These are phyloP conservation scores for Cladophialophora immunda DNA, from an alignment of 2,329 filamentous ascomycete species.

Conservation along the genomic window DNA sequence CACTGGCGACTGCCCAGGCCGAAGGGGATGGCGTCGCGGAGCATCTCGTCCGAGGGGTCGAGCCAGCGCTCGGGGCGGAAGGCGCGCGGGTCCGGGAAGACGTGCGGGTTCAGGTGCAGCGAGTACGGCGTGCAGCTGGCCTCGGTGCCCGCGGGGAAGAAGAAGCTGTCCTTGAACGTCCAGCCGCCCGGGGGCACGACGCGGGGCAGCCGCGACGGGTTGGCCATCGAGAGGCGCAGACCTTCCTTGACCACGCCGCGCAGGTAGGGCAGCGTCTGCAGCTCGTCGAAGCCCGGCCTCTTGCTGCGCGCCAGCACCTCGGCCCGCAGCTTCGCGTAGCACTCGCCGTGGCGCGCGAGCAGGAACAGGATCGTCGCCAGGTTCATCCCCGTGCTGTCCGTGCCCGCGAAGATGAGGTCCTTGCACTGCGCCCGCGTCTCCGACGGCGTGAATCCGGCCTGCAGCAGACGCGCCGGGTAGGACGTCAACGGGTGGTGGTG, in stretches of 20 bases:
- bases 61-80: slow-evolving; percentile 63
- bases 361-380: slow-evolving; percentile 59
- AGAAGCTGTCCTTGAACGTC: slow-evolving; percentile 48
- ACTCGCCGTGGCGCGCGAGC: slow-evolving; percentile 53
- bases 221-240: slow-evolving; percentile 61
- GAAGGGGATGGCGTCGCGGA: slow-evolving; percentile 58
- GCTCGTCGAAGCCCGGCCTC: slow-evolving; percentile 42
- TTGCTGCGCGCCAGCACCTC: slow-evolving; percentile 33
- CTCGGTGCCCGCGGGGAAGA: slow-evolving; percentile 56
- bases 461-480: slow-evolving; percentile 39
- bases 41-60: slow-evolving; percentile 50
- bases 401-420: slow-evolving; percentile 58
- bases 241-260: slow-evolving; percentile 60
- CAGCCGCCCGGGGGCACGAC: slow-evolving; percentile 54
- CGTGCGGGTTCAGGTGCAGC: slow-evolving; percentile 55
- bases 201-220: slow-evolving; percentile 60
- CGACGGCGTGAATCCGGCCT: slow-evolving; percentile 36
- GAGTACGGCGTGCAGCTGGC: slow-evolving; percentile 58
- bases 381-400: slow-evolving; percentile 63
- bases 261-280: slow-evolving; percentile 55
- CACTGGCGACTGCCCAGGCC: slow-evolving; percentile 59
- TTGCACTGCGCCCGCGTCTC: slow-evolving; percentile 42
- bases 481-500: slow-evolving; percentile 34
- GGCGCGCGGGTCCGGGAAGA: slow-evolving; percentile 53
- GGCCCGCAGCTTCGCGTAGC: slow-evolving; percentile 42